Base-by-base conservation (phyloP, 2,329 filamentous ascomycete genomes). In the Eurotiales sp. region DNA sequence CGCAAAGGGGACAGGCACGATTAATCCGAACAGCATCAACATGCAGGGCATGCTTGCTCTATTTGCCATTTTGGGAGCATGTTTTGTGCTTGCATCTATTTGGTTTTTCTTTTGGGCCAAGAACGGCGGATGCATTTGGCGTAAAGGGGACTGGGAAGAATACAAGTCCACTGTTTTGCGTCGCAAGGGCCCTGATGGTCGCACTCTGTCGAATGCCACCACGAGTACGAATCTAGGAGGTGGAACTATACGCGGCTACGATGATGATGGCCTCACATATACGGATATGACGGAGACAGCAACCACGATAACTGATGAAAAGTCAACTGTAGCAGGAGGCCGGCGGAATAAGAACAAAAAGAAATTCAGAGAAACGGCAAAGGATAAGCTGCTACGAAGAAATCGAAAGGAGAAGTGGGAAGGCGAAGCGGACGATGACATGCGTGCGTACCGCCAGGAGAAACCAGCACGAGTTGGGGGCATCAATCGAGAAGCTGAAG, bases 61-160 rank as follows among this genome's bases (percentile, higher is more conserved):
- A 1, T 96, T 97, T 66, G 92, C 88, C 10, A 69, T 96, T 15
- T 83, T 97, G 47, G 90, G 88, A 29, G 84, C 84, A 0, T 82
- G 74, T 27, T 87, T 97, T 65, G 87, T 93, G 21, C 53, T 88
- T 3, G 81, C 77, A 0, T 82, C 79, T 21, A 90, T 97, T 64
- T 99, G 93, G 91, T 96, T 99, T 80, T 97, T 99, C 80, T 95
- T 95, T 79, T 95, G 89, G 87, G 92, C 92, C 52, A 92, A 88
- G 73, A 96, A 97, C 61, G 93, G 93, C 55, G 93, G 93, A 12
- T 96, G 97, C 75, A 76, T 87, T 57, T 97, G 90, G 78, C 80
- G 81, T 42, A 76, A 95, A 56, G 78, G 83, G 30, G 93, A 99
- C 71, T 99, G 93, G 92, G 92, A 97, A 5, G 93, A 99, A 64